Evolutionary conservation across 1,139 yeast genomes (phyloP).

Genomic region (Entelexis paramagnoliae): DNA sequence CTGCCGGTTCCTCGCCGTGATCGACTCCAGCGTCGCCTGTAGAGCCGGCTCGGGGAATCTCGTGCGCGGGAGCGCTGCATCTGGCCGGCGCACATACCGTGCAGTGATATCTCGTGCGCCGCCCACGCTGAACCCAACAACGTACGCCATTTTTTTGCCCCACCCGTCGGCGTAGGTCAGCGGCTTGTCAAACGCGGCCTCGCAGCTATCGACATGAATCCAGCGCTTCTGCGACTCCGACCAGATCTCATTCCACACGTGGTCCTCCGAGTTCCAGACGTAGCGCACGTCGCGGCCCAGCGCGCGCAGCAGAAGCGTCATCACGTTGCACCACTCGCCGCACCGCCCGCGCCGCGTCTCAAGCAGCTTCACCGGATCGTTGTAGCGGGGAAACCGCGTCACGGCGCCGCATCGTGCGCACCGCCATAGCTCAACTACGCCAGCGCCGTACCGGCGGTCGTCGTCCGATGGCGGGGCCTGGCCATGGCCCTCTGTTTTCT

Average conservation of each 20-base stretch:
- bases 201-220: conserved; percentile 89
- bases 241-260: conserved; percentile 91
- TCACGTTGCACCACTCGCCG: conserved; percentile 88
- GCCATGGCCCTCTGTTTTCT: conserved; percentile 32
- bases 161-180: conserved; percentile 67
- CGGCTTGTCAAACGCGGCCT: conserved; percentile 75
- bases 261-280: conserved; percentile 85
- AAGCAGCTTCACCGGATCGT: conserved; percentile 53
- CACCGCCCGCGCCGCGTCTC: conserved; percentile 66
- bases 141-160: conserved; percentile 90
- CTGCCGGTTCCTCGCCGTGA: conserved; percentile 37
- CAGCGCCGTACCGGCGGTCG: conserved; percentile 42
- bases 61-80: conserved; percentile 44
- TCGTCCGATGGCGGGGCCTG: conserved; percentile 34
- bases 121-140: conserved; percentile 50
- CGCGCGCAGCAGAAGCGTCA: conserved; percentile 58
- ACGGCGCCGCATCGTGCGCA: conserved; percentile 43
- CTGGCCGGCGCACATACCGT: conserved; percentile 51
- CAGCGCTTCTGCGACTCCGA: conserved; percentile 53
- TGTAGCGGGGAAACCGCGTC: conserved; percentile 65
- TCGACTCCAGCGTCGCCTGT: conserved; percentile 31
- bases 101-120: conserved; percentile 60
- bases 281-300: conserved; percentile 57
- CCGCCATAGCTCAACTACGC: conserved; percentile 49
- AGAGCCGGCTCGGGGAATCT: conserved; percentile 39